These are phyloP conservation scores for Ephemerocybe angulata DNA, from an alignment of 768 basidiomycete genomes.

Conservation along the genomic window DNA sequence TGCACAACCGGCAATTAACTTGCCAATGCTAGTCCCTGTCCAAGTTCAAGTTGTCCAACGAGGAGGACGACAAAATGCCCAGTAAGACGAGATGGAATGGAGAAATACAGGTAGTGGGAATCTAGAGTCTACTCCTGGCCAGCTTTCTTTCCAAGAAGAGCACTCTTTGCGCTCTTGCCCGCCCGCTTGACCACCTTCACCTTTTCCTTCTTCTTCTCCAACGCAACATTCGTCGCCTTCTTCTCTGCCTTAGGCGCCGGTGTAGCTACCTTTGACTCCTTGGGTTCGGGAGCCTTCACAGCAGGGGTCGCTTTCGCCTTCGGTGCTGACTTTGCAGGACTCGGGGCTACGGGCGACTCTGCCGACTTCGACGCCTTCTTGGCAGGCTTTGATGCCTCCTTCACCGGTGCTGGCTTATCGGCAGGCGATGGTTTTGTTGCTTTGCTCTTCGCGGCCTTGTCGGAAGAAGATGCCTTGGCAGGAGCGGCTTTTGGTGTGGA, in stretches of 20 bases:
- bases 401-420: neutral
- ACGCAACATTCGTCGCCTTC: conserved; percentile 44
- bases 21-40: too few relatives aligned
- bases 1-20: too few relatives aligned
- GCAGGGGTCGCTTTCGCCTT: conserved; percentile 8
- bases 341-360: neutral
- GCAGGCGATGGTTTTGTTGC: neutral
- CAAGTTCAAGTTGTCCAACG: too few relatives aligned
- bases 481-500: neutral
- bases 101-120: too few relatives aligned
- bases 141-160: conserved; percentile 51
- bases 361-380: neutral
- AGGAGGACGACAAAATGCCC: too few relatives aligned
- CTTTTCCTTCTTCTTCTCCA: conserved; percentile 59
- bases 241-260: conserved; percentile 34
- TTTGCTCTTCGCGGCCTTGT: conserved; percentile 1
- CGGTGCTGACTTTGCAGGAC: neutral
- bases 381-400: neutral
- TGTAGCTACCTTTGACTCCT: conserved; percentile 24
- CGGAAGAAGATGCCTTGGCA: conserved; percentile 1
- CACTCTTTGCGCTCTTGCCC: conserved; percentile 52
- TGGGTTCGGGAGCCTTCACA: conserved; percentile 11
- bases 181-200: conserved; percentile 31
- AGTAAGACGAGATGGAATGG: too few relatives aligned
- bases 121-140: conserved; percentile 28